Evolutionary conservation across 208 protist species (phyloP).

Genomic region (Acanthamoeba healyi): DNA sequence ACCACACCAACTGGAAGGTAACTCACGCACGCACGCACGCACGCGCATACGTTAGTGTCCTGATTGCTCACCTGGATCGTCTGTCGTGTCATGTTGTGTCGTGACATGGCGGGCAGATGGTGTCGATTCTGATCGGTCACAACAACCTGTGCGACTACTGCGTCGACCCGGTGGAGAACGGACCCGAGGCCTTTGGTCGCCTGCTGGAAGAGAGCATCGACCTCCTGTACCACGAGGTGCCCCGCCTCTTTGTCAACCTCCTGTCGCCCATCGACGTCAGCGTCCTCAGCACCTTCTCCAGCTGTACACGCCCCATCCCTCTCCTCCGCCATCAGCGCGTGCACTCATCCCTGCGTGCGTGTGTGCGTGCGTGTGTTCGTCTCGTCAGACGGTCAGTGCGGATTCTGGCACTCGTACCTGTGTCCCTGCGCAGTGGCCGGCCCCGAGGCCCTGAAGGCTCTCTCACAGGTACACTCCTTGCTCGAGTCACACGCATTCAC

Average conservation of each 20-base stretch:
- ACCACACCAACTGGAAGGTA: conserved; percentile 54
- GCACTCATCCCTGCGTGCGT: neutral
- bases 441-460: neutral
- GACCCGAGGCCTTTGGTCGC: conserved; percentile 13
- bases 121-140: conserved; percentile 55
- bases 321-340: neutral
- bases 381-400: neutral
- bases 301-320: neutral
- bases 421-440: neutral
- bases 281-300: conserved; percentile 76
- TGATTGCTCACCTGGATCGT: no score
- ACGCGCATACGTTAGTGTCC: neutral
- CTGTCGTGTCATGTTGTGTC: neutral
- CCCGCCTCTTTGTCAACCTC: conserved; percentile 63
- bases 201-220: conserved; percentile 26
- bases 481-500: neutral
- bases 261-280: conserved; percentile 78
- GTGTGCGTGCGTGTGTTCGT: neutral
- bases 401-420: conserved; percentile 22
- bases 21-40: neutral
- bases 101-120: no score
- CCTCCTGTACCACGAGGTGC: neutral
- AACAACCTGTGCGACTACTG: conserved; percentile 67
- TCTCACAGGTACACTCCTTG: neutral
- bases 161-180: neutral